phyloP scores from a whole-genome alignment of 2,329 filamentous ascomycete genomes.

The Nemania abortiva region DNA sequence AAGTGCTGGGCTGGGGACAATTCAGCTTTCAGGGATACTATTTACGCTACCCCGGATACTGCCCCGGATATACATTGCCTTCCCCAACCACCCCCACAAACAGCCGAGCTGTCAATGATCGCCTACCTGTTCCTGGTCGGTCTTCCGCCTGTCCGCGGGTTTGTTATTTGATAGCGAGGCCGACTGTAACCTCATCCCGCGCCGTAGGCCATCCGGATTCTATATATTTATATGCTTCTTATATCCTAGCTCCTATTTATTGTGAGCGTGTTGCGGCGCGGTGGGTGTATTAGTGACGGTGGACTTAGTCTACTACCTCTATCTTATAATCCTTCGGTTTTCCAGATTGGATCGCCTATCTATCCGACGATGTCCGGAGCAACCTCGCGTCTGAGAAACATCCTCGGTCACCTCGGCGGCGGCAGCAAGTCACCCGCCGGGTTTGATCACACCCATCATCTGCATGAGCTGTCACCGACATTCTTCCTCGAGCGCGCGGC shows the following conservation, averaged over 20 bases:
- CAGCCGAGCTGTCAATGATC: background rate
- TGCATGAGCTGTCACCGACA: slow-evolving; percentile 86
- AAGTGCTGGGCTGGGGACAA: background rate
- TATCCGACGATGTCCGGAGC: slow-evolving; percentile 69
- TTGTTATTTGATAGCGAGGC: background rate
- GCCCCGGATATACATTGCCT: background rate
- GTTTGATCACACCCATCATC: slow-evolving; percentile 66
- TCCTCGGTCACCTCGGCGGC: slow-evolving; percentile 64
- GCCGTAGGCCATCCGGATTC: background rate
- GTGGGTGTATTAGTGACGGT: background rate
- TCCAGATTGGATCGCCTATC: no score
- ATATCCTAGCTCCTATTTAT: background rate
- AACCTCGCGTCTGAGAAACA: slow-evolving; percentile 69
- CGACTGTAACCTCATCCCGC: background rate
- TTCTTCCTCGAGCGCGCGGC: slow-evolving; percentile 89
- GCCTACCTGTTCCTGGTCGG: background rate
- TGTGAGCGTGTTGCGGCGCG: background rate
- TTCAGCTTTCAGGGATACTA: slow-evolving; percentile 4
- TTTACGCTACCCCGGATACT: slow-evolving; percentile 3
- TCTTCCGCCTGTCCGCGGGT: background rate
- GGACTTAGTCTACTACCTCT: background rate
- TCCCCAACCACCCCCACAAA: slow-evolving; percentile 1
- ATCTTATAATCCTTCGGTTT: no score
- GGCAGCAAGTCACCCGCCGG: slow-evolving; percentile 52
- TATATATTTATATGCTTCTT: background rate